A percentile compares a stretch with the other conserved stretches of the same genome.
These are phyloP conservation scores for Trichoderma aggressivum DNA, from an alignment of 2,329 filamentous ascomycete genomes.

Conservation along the genomic window DNA sequence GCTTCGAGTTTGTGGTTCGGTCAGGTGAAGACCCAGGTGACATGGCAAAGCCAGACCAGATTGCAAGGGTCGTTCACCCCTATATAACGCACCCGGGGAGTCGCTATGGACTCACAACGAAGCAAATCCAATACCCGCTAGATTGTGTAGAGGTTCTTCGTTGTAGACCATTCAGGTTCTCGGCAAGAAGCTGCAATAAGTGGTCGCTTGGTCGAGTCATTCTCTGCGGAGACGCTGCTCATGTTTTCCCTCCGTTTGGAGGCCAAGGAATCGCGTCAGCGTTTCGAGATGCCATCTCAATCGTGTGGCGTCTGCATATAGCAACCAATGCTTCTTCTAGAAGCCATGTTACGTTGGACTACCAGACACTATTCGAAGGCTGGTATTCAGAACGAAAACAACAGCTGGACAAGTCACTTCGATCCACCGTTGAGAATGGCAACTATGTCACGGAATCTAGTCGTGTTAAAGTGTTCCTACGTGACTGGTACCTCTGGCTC, in stretches of 20 bases:
- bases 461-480: constrained; percentile 19
- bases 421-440: constrained; percentile 20
- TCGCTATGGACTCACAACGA: constrained; percentile 18
- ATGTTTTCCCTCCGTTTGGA: constrained; percentile 48
- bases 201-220: constrained; percentile 43
- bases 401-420: constrained; percentile 22
- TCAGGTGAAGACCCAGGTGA: constrained; percentile 6
- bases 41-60: constrained; percentile 27
- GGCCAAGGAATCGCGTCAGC: constrained; percentile 37
- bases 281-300: constrained; percentile 33
- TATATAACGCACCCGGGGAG: constrained; percentile 28
- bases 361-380: constrained; percentile 8
- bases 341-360: background rate
- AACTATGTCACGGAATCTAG: constrained; percentile 13
- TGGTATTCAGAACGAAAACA: constrained; percentile 24
- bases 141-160: constrained; percentile 47
- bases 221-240: constrained; percentile 48
- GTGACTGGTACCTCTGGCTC: constrained; percentile 23
- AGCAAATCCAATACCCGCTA: constrained; percentile 6
- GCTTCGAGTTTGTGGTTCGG: constrained; percentile 35
- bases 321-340: background rate
- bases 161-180: constrained; percentile 42
- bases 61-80: constrained; percentile 19
- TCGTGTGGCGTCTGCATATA: constrained; percentile 33
- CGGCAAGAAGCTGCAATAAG: constrained; percentile 43